Base-by-base conservation (phyloP, 176 grass and related monocot species). In the Luzula sylvatica region DNA sequence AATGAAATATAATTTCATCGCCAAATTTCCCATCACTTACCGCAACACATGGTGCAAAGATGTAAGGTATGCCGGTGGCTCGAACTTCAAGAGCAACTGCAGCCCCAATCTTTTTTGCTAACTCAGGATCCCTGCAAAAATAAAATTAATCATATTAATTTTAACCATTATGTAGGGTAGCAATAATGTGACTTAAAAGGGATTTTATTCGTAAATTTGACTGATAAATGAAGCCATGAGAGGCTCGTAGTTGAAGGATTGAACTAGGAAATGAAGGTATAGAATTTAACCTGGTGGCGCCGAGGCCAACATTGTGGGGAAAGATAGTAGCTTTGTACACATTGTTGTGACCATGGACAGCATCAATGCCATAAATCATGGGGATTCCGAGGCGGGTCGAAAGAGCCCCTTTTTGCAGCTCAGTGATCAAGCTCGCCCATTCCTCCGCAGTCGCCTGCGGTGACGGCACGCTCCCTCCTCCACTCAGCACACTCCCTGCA, bases 31-130 rank as follows among this genome's bases (percentile, higher is more conserved):
- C 46, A 48, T 20, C 42, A 3, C 13, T 25, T 74, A 80, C 77
- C 26, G 87, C 87, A 17, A 93, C 47, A 21, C 82, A 94, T 15
- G 82, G 87, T 13, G 87, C 78, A 59, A 94, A 94, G 8, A 70
- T 58, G 49, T 81, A 92, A 2, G 72, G 69, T 44, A 90, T 81
- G 4, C 87, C 87, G 7, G 87, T 92, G 21, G 87, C 76, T 23
- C 80, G 56, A 41, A 83, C 61, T 71, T 88, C 84, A 50, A 83
- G 58, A 0, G 72, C 80, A 11, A 72, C 72, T 4, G 80, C 87
- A 1, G 72, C 55, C 8, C 87, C 80, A 7, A 92, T 92, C 62
- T 20, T 84, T 66, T 65, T 67, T 5, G 55, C 86, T n/a, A 85
- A 72, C 9, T 71, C 60, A 7, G 86, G 73, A 5, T 92, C 86